A percentile compares a stretch with the other conserved stretches of the same genome.
Evolutionary conservation across 2,329 filamentous ascomycete species (phyloP).

Genomic region (Ceratocystis ficicola): DNA sequence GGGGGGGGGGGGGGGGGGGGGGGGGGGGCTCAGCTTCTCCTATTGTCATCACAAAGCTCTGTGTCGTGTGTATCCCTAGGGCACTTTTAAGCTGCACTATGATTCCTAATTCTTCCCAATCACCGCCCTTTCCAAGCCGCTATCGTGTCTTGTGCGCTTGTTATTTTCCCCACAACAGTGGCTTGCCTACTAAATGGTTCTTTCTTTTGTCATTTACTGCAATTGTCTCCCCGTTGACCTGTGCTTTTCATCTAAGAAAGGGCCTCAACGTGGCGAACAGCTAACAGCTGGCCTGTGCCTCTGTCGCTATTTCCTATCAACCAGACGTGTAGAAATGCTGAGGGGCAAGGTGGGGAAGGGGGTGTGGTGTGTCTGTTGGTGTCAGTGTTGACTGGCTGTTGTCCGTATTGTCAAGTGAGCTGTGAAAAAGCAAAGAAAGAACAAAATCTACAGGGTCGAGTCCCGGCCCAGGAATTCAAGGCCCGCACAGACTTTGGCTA

Average conservation of each 20-base stretch:
- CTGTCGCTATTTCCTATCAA: neutral
- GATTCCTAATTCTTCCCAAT: neutral
- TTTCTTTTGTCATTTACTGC: neutral
- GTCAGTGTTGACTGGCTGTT: too few relatives aligned
- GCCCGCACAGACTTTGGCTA: conserved; percentile 5
- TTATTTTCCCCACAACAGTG: neutral
- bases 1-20: too few relatives aligned
- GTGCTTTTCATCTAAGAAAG: neutral
- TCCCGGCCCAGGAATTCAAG: neutral
- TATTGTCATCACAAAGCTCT: neutral
- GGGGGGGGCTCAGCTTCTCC: neutral
- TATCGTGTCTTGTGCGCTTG: neutral
- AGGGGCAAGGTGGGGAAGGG: neutral
- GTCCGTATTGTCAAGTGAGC: neutral
- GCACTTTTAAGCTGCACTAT: neutral
- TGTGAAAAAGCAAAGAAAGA: neutral
- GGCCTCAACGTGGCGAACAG: conserved; percentile 1
- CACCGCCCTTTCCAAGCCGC: neutral
- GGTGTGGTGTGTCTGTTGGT: neutral
- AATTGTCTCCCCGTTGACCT: neutral
- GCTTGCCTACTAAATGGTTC: neutral
- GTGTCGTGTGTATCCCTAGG: neutral
- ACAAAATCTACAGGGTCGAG: neutral
- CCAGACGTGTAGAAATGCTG: neutral
- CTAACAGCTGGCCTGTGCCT: conserved; percentile 4